Evolutionary conservation across 345 rosid species (phyloP).

Genomic region (Arabis hirsuta): DNA sequence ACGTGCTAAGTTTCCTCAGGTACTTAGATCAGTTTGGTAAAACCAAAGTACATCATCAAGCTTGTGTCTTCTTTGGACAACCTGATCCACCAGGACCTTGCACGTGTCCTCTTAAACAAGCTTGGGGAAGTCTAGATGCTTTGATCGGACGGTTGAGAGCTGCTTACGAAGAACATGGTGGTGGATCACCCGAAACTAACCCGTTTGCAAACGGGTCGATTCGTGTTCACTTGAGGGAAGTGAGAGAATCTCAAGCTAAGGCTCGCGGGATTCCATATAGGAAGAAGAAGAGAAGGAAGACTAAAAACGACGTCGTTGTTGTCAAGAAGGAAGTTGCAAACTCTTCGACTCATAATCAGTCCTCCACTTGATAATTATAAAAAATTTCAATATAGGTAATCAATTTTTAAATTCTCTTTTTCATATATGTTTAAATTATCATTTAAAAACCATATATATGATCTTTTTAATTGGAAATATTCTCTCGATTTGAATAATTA

Average conservation of each 20-base stretch:
- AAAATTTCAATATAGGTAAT: conserved; percentile 38
- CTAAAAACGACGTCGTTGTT: conserved; percentile 33
- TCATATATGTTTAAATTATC: not conserved
- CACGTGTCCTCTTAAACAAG: conserved; percentile 84
- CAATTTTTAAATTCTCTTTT: conserved; percentile 14
- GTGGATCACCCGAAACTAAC: conserved; percentile 73
- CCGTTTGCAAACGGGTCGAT: conserved; percentile 83
- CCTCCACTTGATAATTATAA: conserved; percentile 30
- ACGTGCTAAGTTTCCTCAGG: conserved; percentile 80
- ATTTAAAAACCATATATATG: not conserved
- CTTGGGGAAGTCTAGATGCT: conserved; percentile 95
- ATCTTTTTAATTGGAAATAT: conserved; percentile 15
- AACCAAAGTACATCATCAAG: conserved; percentile 86
- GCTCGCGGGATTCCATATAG: conserved; percentile 90
- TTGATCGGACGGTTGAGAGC: conserved; percentile 89
- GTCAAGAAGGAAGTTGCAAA: conserved; percentile 41
- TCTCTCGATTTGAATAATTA: conserved; percentile 22
- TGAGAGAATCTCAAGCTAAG: conserved; percentile 83
- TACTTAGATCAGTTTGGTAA: conserved; percentile 96
- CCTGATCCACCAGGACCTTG: conserved; percentile 88
- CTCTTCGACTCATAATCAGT: conserved; percentile 39
- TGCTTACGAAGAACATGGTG: conserved; percentile 83
- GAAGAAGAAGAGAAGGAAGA: conserved; percentile 83
- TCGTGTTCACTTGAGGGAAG: conserved; percentile 73
- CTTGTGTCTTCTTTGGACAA: conserved; percentile 78